Conservation (phyloP, 257 asterid species). For the Lycium ferocissimum region DNA sequence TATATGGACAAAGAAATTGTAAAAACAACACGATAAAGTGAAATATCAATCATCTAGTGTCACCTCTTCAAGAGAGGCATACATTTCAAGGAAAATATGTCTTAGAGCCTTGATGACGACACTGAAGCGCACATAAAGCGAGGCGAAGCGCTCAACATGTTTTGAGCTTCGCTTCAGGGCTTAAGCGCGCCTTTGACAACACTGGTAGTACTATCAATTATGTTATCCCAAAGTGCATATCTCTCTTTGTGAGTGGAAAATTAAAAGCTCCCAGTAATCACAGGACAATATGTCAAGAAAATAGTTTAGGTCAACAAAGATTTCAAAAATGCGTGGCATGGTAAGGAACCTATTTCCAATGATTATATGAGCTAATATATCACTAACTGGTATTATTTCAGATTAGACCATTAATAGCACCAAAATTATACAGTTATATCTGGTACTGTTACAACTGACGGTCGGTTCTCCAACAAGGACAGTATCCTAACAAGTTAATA, state of each 20-base stretch:
- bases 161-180: too few species aligned
- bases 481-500: not conserved
- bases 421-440: not conserved
- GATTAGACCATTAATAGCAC: constrained; percentile 15
- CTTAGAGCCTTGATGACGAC: too few species aligned
- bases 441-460: not conserved
- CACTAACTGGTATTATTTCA: not conserved
- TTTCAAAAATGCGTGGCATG: constrained; percentile 14
- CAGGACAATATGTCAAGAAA: not conserved
- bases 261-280: constrained; percentile 15
- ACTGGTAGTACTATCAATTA: not conserved
- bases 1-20: too few species aligned
- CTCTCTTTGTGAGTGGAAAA: constrained; percentile 25
- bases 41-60: too few species aligned
- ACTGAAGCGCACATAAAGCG: too few species aligned
- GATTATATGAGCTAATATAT: constrained; percentile 5
- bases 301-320: constrained; percentile 12
- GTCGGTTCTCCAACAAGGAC: not conserved
- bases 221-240: not conserved
- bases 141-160: too few species aligned
- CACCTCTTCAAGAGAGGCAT: too few species aligned
- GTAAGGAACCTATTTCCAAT: not conserved
- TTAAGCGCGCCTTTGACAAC: too few species aligned
- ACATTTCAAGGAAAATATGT: too few species aligned
- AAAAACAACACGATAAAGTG: too few species aligned